A percentile compares a stretch with the other conserved stretches of the same genome.
phyloP scores from a whole-genome alignment of 2,329 filamentous ascomycete genomes.

The Fusarium sp. region DNA sequence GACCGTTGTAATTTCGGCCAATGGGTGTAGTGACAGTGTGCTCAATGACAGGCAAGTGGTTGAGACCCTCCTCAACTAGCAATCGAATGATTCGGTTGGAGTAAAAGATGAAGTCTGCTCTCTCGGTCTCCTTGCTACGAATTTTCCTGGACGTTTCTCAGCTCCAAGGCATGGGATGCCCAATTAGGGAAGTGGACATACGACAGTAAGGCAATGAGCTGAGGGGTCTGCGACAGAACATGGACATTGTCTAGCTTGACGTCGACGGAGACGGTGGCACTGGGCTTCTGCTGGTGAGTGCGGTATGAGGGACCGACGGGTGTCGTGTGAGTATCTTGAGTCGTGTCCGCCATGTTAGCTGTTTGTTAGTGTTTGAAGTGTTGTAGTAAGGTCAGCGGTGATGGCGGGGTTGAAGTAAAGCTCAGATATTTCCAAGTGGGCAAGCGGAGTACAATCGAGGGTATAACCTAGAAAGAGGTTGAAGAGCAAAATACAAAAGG shows the following conservation, averaged over 20 bases:
- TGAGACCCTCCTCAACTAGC: slow-evolving; percentile 95
- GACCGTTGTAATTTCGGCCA: slow-evolving; percentile 86
- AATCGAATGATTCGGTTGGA: slow-evolving; percentile 98
- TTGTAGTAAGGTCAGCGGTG: slow-evolving; percentile 17
- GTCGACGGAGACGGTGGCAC: slow-evolving; percentile 86
- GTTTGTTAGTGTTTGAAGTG: slow-evolving; percentile 13
- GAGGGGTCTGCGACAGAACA: slow-evolving; percentile 90
- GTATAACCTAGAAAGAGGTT: neutral
- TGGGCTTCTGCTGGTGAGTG: slow-evolving; percentile 80
- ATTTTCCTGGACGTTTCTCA: slow-evolving; percentile 79
- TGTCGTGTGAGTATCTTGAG: slow-evolving; percentile 59
- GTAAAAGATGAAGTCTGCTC: slow-evolving; percentile 99
- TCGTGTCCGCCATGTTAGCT: slow-evolving; percentile 45
- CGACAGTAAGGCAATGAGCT: slow-evolving; percentile 97
- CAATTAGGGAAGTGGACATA: slow-evolving; percentile 64
- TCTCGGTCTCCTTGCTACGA: slow-evolving; percentile 86
- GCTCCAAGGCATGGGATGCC: slow-evolving; percentile 28
- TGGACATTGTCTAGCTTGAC: slow-evolving; percentile 89
- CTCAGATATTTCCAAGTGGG: slow-evolving; percentile 24
- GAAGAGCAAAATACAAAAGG: slow-evolving; percentile 1
- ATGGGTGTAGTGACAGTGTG: slow-evolving; percentile 92
- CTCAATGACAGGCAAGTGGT: slow-evolving; percentile 92
- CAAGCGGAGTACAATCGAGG: slow-evolving; percentile 11
- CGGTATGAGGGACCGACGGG: slow-evolving; percentile 85
- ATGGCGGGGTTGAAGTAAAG: slow-evolving; percentile 22